Percentiles rank a stretch among this genome's conserved stretches.
Evolutionary conservation across 2,329 filamentous ascomycete genomes (phyloP).

Genomic region (Alternaria solani): DNA sequence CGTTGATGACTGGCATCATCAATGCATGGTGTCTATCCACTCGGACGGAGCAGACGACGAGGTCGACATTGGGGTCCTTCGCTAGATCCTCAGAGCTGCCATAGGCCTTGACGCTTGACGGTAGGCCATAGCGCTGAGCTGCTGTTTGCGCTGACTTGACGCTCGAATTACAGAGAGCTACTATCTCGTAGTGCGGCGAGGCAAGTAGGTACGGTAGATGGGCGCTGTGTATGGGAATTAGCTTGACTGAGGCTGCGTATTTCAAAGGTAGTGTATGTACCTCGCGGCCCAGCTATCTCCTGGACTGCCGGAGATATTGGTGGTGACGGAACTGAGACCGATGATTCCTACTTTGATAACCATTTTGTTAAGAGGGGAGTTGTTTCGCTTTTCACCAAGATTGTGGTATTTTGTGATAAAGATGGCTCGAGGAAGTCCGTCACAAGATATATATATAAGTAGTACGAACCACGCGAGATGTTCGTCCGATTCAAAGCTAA

Average conservation of each 20-base stretch:
- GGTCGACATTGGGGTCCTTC: background rate
- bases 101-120: background rate
- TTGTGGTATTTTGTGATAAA: background rate
- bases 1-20: background rate
- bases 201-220: background rate
- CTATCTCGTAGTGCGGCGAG: slow-evolving; percentile 7
- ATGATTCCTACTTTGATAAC: background rate
- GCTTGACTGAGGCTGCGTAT: background rate
- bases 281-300: slow-evolving; percentile 33
- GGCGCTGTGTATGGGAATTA: background rate
- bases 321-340: slow-evolving; percentile 26
- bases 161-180: slow-evolving; percentile 43
- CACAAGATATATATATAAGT: background rate
- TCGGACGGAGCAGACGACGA: background rate
- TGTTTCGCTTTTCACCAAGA: background rate
- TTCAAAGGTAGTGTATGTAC: background rate
- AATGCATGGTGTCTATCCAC: background rate
- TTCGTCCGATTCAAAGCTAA: background rate
- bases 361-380: background rate
- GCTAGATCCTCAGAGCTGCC: background rate
- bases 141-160: background rate
- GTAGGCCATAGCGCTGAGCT: background rate
- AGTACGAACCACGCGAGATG: background rate
- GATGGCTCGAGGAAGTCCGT: background rate
- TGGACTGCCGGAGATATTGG: slow-evolving; percentile 7